Evolutionary conservation across 2,329 filamentous ascomycete genomes (phyloP), one percentile per base, ranked within the genome.

Genomic region (Blastomyces silverae): DNA sequence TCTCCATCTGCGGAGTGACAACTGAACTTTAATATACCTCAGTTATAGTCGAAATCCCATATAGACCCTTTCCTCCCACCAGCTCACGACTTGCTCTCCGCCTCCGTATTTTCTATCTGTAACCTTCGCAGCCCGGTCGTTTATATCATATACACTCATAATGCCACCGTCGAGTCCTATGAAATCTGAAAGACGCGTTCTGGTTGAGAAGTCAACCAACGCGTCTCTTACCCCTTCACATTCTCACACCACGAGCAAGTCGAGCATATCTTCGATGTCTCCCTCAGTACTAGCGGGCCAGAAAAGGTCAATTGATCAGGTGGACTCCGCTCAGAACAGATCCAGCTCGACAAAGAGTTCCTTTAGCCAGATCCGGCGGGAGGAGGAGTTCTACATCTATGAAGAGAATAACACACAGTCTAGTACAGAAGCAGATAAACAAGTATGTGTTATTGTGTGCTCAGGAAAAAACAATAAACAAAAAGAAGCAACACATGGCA

Each of bases 191-290:
- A 71, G 77, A 70, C 77, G 72, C 58, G 73, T 78, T 62, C 74
- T 79, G 63, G 74, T 77, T 44, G 76, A 78, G 65, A 79, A 78
- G 68, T 73, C 74, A 65, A 66, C 73, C 69, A 79, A 79, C 76
- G 74, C 76, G 73, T 77, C 73, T 67, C 67, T 77, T 56, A 75
- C 76, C 39, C 74, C 74, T 34, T 71, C 71, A 62, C 66, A 62
- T 63, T 70, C 66, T 60, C 71, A 46, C 7, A 42, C 17, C 55
- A 46, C 46, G 20, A n/a, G 39, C 48, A 60, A 66, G 72, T 65
- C 69, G 72, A 55, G 64, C 67, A 28, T 64, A 13, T 22, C 44
- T 28, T 46, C 72, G 25, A 71, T 75, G 1, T 73, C 73, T 3
- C 74, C 75, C 53, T 71, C 72, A 7, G 68, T 70, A 22, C 74